phyloP scores from a whole-genome alignment of 2,329 filamentous ascomycete species.

The Endoconidiophora polonica region DNA sequence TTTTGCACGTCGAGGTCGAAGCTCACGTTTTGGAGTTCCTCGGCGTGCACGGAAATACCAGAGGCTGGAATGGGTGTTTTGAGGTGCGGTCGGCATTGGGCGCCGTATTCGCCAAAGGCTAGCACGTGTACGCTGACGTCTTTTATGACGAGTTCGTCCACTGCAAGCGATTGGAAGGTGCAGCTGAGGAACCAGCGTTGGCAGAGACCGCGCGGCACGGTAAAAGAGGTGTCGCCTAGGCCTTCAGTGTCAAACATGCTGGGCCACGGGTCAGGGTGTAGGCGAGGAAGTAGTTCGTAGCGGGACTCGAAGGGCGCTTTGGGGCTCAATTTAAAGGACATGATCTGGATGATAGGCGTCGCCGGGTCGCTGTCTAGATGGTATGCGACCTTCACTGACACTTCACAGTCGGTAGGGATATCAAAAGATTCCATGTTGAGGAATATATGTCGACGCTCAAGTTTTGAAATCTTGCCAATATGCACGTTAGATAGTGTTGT shows the following conservation, averaged over 20 bases:
- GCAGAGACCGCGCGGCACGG: conserved; percentile 40
- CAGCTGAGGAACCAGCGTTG: conserved; percentile 72
- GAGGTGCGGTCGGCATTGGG: conserved; percentile 36
- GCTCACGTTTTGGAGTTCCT: conserved; percentile 52
- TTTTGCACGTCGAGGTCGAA: conserved; percentile 67
- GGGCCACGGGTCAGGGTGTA: conserved; percentile 70
- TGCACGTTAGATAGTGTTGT: conserved; percentile 26
- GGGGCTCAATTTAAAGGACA: conserved; percentile 52
- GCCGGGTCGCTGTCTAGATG: conserved; percentile 62
- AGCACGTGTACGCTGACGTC: conserved; percentile 47
- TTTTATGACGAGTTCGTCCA: conserved; percentile 47
- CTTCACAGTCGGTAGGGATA: conserved; percentile 40
- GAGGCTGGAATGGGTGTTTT: conserved; percentile 23
- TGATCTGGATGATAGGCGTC: conserved; percentile 62
- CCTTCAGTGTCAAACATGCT: conserved; percentile 58
- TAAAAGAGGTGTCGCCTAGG: conserved; percentile 20
- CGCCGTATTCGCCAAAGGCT: conserved; percentile 26
- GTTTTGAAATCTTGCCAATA: conserved; percentile 31
- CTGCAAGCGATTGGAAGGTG: conserved; percentile 59
- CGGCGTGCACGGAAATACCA: conserved; percentile 39
- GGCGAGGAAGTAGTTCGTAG: conserved; percentile 67
- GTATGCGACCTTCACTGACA: conserved; percentile 62
- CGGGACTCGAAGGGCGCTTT: conserved; percentile 80
- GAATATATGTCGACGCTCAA: conserved; percentile 26
- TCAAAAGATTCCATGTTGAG: conserved; percentile 34